Evolutionary conservation across 257 asterid genomes (phyloP).

Genomic region (Solanum neorickii): DNA sequence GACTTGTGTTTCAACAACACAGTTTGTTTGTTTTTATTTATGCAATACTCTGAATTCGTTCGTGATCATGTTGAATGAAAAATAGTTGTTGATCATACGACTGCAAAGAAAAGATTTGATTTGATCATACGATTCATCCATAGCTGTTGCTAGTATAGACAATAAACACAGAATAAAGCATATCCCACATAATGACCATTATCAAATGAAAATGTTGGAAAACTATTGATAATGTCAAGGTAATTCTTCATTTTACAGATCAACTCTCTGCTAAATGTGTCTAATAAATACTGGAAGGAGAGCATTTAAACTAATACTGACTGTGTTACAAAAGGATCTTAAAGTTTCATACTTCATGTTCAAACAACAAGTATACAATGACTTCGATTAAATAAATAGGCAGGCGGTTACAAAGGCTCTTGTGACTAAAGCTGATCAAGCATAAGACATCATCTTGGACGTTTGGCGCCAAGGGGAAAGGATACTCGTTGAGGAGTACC

Average conservation of each 20-base stretch:
- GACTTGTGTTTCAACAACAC: neutral
- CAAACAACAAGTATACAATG: neutral
- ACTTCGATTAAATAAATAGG: neutral
- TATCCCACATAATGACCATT: neutral
- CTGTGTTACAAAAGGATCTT: neutral
- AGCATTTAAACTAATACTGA: neutral
- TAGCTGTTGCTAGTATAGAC: neutral
- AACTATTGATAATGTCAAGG: neutral
- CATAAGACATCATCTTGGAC: conserved; percentile 21
- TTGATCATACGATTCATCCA: neutral
- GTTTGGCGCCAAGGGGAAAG: conserved; percentile 56
- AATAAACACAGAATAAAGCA: neutral
- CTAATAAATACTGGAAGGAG: neutral
- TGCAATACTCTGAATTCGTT: neutral
- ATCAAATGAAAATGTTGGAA: neutral
- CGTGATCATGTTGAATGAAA: neutral
- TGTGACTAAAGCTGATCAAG: neutral
- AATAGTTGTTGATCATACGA: neutral
- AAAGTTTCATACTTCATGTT: neutral
- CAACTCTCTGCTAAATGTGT: neutral
- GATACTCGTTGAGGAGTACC: conserved; percentile 72
- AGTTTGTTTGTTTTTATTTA: neutral
- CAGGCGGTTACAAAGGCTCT: neutral
- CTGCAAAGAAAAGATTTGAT: too few relatives aligned
- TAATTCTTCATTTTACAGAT: neutral